Conservation (phyloP, 257 asterid species). For the Forsythia suspensa region DNA sequence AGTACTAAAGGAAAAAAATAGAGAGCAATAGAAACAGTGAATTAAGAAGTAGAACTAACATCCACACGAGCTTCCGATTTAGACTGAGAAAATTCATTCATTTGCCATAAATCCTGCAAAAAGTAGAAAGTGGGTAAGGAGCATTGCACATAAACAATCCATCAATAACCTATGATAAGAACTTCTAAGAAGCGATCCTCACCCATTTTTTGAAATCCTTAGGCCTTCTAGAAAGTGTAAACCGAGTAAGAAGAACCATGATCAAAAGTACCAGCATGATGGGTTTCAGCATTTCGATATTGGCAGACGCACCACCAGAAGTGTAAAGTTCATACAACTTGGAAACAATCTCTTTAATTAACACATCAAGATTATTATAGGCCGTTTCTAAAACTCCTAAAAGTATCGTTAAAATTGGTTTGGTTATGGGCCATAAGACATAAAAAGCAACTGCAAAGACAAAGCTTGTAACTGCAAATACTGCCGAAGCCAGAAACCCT, state of each 20-base stretch:
- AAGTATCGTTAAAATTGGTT: conserved; percentile 71
- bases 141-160: conserved; percentile 14
- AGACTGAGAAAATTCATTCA: conserved; percentile 91
- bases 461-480: conserved; percentile 75
- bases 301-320: conserved; percentile 76
- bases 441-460: conserved; percentile 57
- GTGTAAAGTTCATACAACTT: conserved; percentile 68
- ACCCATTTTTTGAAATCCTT: conserved; percentile 95
- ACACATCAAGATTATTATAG: conserved; percentile 67
- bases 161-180: conserved; percentile 21
- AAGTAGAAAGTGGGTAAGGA: conserved; percentile 24
- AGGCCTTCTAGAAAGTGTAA: conserved; percentile 92
- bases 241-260: conserved; percentile 87
- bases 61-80: conserved; percentile 98
- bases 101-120: conserved; percentile 98
- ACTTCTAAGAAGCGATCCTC: conserved; percentile 32
- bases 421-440: conserved; percentile 78
- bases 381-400: conserved; percentile 52
- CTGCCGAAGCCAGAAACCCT: conserved; percentile 91
- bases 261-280: conserved; percentile 65
- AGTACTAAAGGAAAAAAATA: no score
- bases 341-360: conserved; percentile 56
- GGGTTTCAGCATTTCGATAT: conserved; percentile 76
- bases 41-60: conserved; percentile 52
- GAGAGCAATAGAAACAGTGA: not conserved